A percentile compares a stretch with the other conserved stretches of the same genome.
These are phyloP conservation scores for Lunularia cruciata DNA, from an alignment of 225 moss, liverwort and hornwort genomes.

Conservation along the genomic window DNA sequence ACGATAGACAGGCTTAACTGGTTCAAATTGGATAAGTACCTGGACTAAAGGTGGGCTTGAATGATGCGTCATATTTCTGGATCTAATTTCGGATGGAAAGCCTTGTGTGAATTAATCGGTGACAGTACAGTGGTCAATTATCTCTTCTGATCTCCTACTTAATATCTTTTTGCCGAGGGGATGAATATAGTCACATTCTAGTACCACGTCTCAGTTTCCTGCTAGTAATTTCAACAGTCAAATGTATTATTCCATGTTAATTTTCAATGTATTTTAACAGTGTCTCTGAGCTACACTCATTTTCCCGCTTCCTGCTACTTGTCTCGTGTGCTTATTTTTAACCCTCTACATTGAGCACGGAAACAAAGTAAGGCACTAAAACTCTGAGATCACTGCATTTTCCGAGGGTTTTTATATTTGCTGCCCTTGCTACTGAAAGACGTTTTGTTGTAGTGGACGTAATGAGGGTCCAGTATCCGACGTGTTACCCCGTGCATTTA, in stretches of 20 bases:
- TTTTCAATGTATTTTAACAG: conserved; percentile 3
- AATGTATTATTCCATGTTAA: conserved; percentile 9
- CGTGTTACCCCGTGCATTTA: too few relatives aligned
- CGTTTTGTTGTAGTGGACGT: too few relatives aligned
- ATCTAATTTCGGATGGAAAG: neutral
- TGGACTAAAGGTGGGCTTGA: neutral
- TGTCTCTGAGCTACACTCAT: too few relatives aligned
- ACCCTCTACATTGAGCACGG: too few relatives aligned
- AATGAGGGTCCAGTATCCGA: too few relatives aligned
- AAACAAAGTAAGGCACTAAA: too few relatives aligned
- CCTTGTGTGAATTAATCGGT: conserved; percentile 10
- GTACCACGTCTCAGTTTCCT: neutral
- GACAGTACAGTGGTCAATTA: neutral
- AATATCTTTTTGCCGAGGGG: neutral
- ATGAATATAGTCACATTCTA: conserved; percentile 1
- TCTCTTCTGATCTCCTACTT: neutral
- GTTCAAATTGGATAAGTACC: conserved; percentile 1
- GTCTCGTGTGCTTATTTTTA: too few relatives aligned
- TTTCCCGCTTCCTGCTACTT: too few relatives aligned
- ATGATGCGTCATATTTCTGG: neutral
- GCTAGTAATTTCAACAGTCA: neutral
- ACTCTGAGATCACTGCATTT: too few relatives aligned
- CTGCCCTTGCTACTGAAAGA: too few relatives aligned
- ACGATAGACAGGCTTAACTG: neutral
- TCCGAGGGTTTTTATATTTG: too few relatives aligned